Evolutionary conservation across 2,329 filamentous ascomycete genomes (phyloP), one percentile per base, ranked within the genome.

Genomic region (Torrubiellomyces zombiae): DNA sequence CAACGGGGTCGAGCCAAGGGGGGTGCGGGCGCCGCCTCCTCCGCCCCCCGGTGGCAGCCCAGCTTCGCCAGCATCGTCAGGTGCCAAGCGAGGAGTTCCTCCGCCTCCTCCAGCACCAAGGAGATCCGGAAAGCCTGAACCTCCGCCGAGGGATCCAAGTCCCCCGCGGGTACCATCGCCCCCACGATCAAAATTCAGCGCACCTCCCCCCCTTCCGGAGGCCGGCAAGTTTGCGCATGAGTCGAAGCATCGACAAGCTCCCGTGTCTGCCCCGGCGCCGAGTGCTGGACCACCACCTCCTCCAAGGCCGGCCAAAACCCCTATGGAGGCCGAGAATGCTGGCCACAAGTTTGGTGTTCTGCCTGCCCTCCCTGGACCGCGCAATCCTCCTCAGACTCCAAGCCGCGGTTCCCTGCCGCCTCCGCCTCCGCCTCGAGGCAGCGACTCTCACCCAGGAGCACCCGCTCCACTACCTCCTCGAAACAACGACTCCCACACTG

Each of bases 141-240:
- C 62, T 18, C 69, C 78, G n/a, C 66, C 75, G 16, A 63, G 73
- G 42, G 75, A 81, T 31, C 67, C 75, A 9, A 79, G 81, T 10
- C 71, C 75, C 13, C 64, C 63, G 9, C 67, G 75, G 9, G 69
- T 74, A 11, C 63, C 63, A 7, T 37, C 42, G 16, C 48, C 50
- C 10, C 66, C 72, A 13, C 66, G 74, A 25, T 69, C 70, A 7
- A 66, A 63, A 38, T 95, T 92, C 55, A 67, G 73, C 35, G 86
- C 81, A 7, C 89, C 89, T 22, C 89, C 89, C 17, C 80, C 86
- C 3, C 54, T 95, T 31, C 71, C 81, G 28, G 85, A 93, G 48
- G 89, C 89, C 29, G 89, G 89, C 18, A 92, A 81, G 50, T 89
- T 71, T 44, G 82, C 77, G 4, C 62, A 74, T 52, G 64, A 48